Conservation (phyloP, 768 basidiomycete genomes). For the Kwoniella mangroviensis region DNA sequence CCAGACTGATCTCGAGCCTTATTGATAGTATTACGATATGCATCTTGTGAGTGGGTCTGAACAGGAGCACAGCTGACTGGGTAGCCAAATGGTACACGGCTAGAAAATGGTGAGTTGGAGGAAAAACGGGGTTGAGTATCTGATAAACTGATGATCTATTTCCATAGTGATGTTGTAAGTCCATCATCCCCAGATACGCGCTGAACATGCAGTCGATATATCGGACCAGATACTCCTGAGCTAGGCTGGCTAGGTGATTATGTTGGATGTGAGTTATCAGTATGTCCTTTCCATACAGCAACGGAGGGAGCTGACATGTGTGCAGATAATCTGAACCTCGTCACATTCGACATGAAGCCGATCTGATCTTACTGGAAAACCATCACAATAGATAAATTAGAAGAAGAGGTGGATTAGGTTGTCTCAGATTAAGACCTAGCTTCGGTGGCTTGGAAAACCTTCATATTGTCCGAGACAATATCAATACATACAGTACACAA, state of each 20-base stretch:
- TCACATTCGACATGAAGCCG: constrained; percentile 28
- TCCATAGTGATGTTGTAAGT: constrained; percentile 21
- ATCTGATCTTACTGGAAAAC: not conserved
- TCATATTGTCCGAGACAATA: not conserved
- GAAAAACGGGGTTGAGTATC: not conserved
- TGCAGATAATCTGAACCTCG: constrained; percentile 23
- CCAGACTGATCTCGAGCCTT: not conserved
- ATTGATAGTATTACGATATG: constrained; percentile 19
- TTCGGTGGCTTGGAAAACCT: not conserved
- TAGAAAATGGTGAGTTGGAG: constrained; percentile 15
- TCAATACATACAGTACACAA: not conserved
- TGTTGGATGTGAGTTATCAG: too few relatives aligned
- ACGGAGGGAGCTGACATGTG: not conserved
- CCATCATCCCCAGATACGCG: not conserved
- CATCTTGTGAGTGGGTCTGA: constrained; percentile 11
- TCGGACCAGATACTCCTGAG: constrained; percentile 11
- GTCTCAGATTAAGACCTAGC: not conserved
- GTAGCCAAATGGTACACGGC: constrained; percentile 19
- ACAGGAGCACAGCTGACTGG: not conserved
- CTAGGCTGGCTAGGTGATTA: constrained; percentile 24
- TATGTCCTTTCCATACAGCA: too few relatives aligned
- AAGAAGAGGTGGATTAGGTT: not conserved
- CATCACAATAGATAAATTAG: not conserved
- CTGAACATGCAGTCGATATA: constrained; percentile 18
- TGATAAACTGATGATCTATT: not conserved